phyloP scores from a whole-genome alignment of 2,329 filamentous ascomycete species.

The Zalaria sp. region DNA sequence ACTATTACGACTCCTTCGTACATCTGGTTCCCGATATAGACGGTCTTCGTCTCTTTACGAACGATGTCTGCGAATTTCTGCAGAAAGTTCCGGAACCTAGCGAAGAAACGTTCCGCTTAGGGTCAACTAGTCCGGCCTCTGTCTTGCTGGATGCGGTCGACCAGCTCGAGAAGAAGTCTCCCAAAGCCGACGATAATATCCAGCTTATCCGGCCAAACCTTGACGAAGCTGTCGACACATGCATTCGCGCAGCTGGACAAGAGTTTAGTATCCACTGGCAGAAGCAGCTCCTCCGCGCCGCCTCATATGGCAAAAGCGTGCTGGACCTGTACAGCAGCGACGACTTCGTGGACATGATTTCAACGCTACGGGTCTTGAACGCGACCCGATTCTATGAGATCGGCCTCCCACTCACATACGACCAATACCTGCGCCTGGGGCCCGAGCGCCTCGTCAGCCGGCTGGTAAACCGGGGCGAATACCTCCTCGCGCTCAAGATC shows the following conservation, averaged over 20 bases:
- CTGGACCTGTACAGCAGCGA: constrained; percentile 96
- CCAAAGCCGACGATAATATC: constrained; percentile 95
- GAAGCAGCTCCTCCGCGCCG: constrained; percentile 88
- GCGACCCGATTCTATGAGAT: constrained; percentile 85
- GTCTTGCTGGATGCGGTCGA: constrained; percentile 89
- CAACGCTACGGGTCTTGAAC: constrained; percentile 82
- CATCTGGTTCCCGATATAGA: constrained; percentile 81
- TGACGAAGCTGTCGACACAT: constrained; percentile 85
- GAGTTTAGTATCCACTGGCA: constrained; percentile 89
- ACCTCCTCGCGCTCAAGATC: constrained; percentile 76
- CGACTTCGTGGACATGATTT: constrained; percentile 97
- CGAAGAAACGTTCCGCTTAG: constrained; percentile 77
- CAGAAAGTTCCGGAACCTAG: constrained; percentile 63
- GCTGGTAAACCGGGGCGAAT: constrained; percentile 78
- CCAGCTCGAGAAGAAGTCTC: constrained; percentile 82
- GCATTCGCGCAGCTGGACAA: constrained; percentile 82
- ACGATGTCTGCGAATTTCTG: constrained; percentile 93
- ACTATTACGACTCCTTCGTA: constrained; percentile 78
- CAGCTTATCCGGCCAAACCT: constrained; percentile 80
- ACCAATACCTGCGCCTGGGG: constrained; percentile 83
- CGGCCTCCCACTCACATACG: constrained; percentile 79
- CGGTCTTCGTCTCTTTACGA: constrained; percentile 79
- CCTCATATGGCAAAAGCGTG: constrained; percentile 94
- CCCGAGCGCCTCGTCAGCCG: constrained; percentile 78
- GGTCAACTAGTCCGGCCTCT: constrained; percentile 76